A percentile compares a stretch with the other conserved stretches of the same genome.
Conservation (phyloP, 768 basidiomycete species). For the Lactarius sp. region DNA sequence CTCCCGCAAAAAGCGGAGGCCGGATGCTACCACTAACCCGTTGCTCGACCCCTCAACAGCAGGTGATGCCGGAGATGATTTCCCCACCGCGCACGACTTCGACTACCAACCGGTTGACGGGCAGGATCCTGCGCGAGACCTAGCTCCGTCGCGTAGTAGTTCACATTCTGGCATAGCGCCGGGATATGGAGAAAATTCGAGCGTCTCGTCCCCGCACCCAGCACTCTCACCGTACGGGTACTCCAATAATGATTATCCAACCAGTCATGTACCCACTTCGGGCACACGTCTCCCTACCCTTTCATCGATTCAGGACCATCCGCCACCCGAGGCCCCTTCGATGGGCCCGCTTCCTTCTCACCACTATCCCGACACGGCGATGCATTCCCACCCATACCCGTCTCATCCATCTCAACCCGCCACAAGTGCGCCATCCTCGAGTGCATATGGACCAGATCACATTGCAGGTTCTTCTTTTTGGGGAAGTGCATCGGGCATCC, state of each 20-base stretch:
- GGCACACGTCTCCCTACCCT: slow-evolving; percentile 23
- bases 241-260: slow-evolving; percentile 21
- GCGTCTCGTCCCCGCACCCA: slow-evolving; percentile 20
- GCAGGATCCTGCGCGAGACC: slow-evolving; percentile 29
- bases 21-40: slow-evolving; percentile 33
- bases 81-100: slow-evolving; percentile 23
- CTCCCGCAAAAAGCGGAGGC: slow-evolving; percentile 58
- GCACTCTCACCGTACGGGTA: slow-evolving; percentile 16
- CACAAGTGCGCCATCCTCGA: slow-evolving; percentile 7
- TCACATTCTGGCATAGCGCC: slow-evolving; percentile 22
- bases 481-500: slow-evolving; percentile 13
- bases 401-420: slow-evolving; percentile 16
- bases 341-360: slow-evolving; percentile 14
- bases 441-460: slow-evolving; percentile 11
- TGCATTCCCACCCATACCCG: slow-evolving; percentile 20
- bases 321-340: slow-evolving; percentile 12
- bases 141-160: slow-evolving; percentile 27
- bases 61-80: slow-evolving; percentile 34
- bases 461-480: slow-evolving; percentile 8
- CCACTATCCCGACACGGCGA: slow-evolving; percentile 15
- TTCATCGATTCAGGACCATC: slow-evolving; percentile 21
- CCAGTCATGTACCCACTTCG: slow-evolving; percentile 20
- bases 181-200: slow-evolving; percentile 23
- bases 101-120: slow-evolving; percentile 40
- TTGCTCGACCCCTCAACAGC: slow-evolving; percentile 32